A percentile compares a stretch with the other conserved stretches of the same genome.
phyloP scores from a whole-genome alignment of 2,329 filamentous ascomycete genomes.

The Magnaporthiopsis incrustans region DNA sequence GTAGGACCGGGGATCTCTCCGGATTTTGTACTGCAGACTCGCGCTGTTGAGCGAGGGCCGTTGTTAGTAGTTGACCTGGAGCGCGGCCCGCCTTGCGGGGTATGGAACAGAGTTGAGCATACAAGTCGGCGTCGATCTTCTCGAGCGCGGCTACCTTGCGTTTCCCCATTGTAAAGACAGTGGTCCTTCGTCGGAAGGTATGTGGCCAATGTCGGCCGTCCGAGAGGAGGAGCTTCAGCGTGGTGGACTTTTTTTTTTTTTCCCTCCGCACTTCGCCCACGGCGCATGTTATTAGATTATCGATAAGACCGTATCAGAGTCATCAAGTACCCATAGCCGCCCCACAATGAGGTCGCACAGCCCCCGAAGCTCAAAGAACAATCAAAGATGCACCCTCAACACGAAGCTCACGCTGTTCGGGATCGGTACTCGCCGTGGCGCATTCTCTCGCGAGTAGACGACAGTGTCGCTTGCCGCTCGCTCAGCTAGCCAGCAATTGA shows the following conservation, averaged over 20 bases:
- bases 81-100: neutral
- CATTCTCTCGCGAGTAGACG: neutral
- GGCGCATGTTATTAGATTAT: neutral
- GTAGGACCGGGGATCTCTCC: slow-evolving; percentile 83
- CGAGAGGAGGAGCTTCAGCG: neutral
- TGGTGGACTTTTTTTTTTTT: neutral
- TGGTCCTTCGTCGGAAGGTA: neutral
- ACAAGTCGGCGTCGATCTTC: slow-evolving; percentile 89
- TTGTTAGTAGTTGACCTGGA: neutral
- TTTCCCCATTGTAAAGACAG: slow-evolving; percentile 58
- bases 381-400: neutral
- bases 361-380: neutral
- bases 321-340: too few species aligned
- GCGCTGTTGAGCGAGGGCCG: slow-evolving; percentile 41
- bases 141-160: slow-evolving; percentile 86
- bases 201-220: neutral
- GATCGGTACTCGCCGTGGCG: neutral
- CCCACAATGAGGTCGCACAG: neutral
- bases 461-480: neutral
- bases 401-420: too few species aligned
- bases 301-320: neutral
- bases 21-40: slow-evolving; percentile 86
- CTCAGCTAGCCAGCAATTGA: neutral
- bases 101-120: slow-evolving; percentile 20
- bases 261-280: neutral